Evolutionary conservation across 495 filamentous ascomycete species (phyloP).

Genomic region (Pseudoneurospora amorphoporcata): DNA sequence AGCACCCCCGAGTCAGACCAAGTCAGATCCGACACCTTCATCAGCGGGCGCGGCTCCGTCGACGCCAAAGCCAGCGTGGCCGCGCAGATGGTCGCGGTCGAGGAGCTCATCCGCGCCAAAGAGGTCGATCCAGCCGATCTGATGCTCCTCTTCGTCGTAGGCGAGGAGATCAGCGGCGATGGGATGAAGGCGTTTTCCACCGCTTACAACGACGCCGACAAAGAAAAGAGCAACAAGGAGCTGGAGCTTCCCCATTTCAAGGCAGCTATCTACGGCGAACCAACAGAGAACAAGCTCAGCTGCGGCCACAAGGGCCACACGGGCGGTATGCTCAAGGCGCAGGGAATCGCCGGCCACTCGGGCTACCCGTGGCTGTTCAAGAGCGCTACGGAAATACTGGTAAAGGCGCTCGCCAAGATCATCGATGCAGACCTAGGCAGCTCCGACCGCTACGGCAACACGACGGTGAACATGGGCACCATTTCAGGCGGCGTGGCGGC

Average conservation of each 20-base stretch:
- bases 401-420: conserved; percentile 54
- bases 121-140: conserved; percentile 39
- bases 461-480: conserved; percentile 75
- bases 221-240: neutral
- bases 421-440: conserved; percentile 57
- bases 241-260: conserved; percentile 7
- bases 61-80: conserved; percentile 89
- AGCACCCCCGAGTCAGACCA: conserved; percentile 32
- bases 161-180: conserved; percentile 70
- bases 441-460: conserved; percentile 68
- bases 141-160: conserved; percentile 79
- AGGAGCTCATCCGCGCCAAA: conserved; percentile 43
- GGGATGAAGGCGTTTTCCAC: conserved; percentile 67
- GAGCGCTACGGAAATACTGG: conserved; percentile 64
- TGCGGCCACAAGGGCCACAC: conserved; percentile 83
- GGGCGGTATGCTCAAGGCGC: conserved; percentile 49
- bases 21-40: conserved; percentile 24
- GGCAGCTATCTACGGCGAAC: conserved; percentile 82
- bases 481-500: conserved; percentile 74
- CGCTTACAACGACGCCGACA: conserved; percentile 38
- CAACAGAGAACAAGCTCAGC: conserved; percentile 77
- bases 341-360: conserved; percentile 73
- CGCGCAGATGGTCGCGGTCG: conserved; percentile 58
- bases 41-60: conserved; percentile 69
- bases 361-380: conserved; percentile 83